phyloP scores from a whole-genome alignment of 106 monocot species.

The Narthecium ossifragum region DNA sequence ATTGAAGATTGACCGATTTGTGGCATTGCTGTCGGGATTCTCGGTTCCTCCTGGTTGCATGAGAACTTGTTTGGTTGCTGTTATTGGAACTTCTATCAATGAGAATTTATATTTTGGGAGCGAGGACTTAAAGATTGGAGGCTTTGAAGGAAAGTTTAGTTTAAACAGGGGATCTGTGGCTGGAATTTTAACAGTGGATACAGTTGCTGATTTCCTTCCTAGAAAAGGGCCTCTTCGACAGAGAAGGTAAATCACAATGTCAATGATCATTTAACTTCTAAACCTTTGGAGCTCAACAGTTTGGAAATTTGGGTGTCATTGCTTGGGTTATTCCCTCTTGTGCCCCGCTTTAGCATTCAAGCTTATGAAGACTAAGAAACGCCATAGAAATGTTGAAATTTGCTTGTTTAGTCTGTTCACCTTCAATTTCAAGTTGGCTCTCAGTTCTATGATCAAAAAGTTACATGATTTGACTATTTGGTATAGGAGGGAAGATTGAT shows the following conservation, averaged over 20 bases:
- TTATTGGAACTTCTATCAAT: conserved; percentile 23
- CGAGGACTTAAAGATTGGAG: conserved; percentile 32
- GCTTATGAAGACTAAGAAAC: too few species aligned
- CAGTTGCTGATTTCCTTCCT: conserved; percentile 85
- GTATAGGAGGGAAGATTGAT: too few species aligned
- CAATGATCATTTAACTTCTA: neutral
- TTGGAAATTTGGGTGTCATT: too few species aligned
- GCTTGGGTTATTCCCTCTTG: too few species aligned
- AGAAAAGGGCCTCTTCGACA: conserved; percentile 67
- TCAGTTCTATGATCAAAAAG: too few species aligned
- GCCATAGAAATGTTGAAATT: too few species aligned
- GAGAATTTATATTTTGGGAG: conserved; percentile 32
- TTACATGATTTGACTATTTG: too few species aligned
- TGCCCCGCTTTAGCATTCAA: too few species aligned
- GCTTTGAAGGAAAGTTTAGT: conserved; percentile 37
- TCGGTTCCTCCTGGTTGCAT: conserved; percentile 68
- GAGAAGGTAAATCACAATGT: conserved; percentile 49
- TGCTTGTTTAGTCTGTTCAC: too few species aligned
- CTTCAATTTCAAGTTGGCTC: too few species aligned
- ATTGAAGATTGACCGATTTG: conserved; percentile 61
- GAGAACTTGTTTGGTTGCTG: conserved; percentile 74
- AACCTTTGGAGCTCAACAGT: too few species aligned
- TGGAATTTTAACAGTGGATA: conserved; percentile 90
- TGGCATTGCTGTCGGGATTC: conserved; percentile 63
- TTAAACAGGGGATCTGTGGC: conserved; percentile 45